A percentile compares a stretch with the other conserved stretches of the same genome.
Evolutionary conservation across 176 grass and related monocot genomes (phyloP).

Genomic region (Triticum monococcum): DNA sequence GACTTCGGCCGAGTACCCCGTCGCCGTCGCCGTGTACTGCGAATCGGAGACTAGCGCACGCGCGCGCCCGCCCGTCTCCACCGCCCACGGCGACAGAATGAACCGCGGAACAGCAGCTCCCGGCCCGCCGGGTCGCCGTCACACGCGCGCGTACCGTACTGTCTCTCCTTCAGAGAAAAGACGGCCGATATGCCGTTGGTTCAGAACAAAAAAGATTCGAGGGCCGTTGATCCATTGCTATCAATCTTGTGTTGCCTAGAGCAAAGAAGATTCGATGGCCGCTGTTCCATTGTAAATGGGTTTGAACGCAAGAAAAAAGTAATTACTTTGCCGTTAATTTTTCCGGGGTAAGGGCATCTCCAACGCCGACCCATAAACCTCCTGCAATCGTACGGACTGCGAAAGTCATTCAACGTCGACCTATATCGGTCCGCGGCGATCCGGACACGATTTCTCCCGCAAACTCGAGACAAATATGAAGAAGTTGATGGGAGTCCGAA

Average conservation of each 20-base stretch:
- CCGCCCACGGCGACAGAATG: background rate
- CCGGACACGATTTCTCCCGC: too few species aligned
- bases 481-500: too few species aligned
- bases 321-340: too few species aligned
- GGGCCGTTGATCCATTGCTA: background rate
- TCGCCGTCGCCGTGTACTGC: background rate
- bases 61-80: background rate
- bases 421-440: too few species aligned
- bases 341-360: too few species aligned
- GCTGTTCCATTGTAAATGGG: background rate
- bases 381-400: too few species aligned
- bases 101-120: background rate
- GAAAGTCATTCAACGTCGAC: too few species aligned
- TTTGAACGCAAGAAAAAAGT: background rate
- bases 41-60: background rate
- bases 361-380: too few species aligned
- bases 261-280: background rate
- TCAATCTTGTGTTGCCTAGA: background rate
- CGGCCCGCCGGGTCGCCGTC: background rate
- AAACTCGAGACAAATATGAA: too few species aligned
- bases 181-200: too few species aligned
- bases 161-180: background rate
- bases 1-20: background rate
- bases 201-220: background rate
- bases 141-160: background rate